Conservation (phyloP, 257 asterid species). For the Plectranthus barbatus region DNA sequence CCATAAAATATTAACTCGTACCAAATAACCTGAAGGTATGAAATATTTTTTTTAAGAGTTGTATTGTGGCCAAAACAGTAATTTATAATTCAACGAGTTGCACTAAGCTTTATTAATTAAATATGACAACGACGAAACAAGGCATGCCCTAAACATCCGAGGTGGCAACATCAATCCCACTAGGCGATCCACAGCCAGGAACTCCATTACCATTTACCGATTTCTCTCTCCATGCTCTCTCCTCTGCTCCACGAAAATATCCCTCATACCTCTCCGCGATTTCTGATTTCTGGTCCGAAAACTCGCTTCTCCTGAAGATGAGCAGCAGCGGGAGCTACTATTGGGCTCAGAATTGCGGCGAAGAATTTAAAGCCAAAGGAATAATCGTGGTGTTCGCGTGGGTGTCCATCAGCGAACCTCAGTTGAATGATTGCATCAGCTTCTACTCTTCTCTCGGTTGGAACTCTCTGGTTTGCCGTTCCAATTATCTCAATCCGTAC, state of each 20-base stretch:
- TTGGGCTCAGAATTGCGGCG: slow-evolving; percentile 50
- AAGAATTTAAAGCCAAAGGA: slow-evolving; percentile 39
- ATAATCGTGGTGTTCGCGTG: slow-evolving; percentile 55
- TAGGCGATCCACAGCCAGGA: slow-evolving; percentile 24
- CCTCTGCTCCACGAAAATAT: slow-evolving; percentile 4
- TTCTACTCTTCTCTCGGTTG: slow-evolving; percentile 74
- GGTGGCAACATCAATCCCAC: slow-evolving; percentile 33
- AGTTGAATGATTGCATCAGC: slow-evolving; percentile 32
- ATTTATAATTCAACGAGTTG: not conserved
- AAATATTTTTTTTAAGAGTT: too few species aligned
- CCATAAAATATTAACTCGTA: too few species aligned
- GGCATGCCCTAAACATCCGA: slow-evolving; percentile 12
- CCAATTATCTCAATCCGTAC: slow-evolving; percentile 71
- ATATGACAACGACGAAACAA: too few species aligned
- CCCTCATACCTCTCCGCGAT: not conserved
- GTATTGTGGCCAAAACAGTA: too few species aligned
- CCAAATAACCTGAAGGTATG: too few species aligned
- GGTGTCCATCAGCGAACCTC: slow-evolving; percentile 48
- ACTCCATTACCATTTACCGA: not conserved
- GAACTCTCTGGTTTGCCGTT: slow-evolving; percentile 65
- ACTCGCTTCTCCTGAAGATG: slow-evolving; percentile 9
- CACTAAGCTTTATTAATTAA: not conserved
- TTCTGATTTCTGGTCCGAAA: not conserved
- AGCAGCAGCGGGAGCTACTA: slow-evolving; percentile 45
- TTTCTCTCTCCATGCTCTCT: slow-evolving; percentile 11